phyloP scores from a whole-genome alignment of 176 grass and related monocot species.

The Hordeum vulgare region DNA sequence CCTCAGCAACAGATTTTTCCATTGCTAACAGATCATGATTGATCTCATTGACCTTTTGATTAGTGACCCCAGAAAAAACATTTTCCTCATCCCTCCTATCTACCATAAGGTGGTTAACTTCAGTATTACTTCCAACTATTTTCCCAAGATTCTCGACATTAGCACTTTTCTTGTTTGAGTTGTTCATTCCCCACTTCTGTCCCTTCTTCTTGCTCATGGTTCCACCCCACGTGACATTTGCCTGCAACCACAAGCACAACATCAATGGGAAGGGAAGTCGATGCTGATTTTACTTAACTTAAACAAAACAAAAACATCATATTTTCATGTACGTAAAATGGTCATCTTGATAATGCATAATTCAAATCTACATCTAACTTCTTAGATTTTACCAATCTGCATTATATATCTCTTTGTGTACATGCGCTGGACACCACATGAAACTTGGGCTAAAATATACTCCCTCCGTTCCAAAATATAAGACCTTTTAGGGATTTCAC shows the following conservation, averaged over 20 bases:
- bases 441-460: not conserved
- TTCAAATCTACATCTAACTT: not conserved
- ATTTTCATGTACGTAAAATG: not conserved
- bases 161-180: conserved; percentile 20
- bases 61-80: not conserved
- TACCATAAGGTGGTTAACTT: conserved; percentile 9
- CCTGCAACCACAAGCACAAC: conserved; percentile 39
- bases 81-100: conserved; percentile 17
- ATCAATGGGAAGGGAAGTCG: not conserved
- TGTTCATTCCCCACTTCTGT: conserved; percentile 78
- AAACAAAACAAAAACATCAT: no score
- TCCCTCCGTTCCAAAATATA: no score
- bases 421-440: not conserved
- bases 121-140: conserved; percentile 13
- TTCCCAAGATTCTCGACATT: not conserved
- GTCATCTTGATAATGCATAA: not conserved
- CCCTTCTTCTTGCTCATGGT: conserved; percentile 88
- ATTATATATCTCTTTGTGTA: not conserved
- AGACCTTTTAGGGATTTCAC: no score
- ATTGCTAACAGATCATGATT: conserved; percentile 18
- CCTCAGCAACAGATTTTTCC: conserved; percentile 32
- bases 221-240: conserved; percentile 67
- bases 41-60: conserved; percentile 9
- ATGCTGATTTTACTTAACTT: not conserved
- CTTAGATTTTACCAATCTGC: not conserved